A percentile compares a stretch with the other conserved stretches of the same genome.
Evolutionary conservation across 2,329 filamentous ascomycete genomes (phyloP).

Genomic region (Trichoderma cornu-damae): DNA sequence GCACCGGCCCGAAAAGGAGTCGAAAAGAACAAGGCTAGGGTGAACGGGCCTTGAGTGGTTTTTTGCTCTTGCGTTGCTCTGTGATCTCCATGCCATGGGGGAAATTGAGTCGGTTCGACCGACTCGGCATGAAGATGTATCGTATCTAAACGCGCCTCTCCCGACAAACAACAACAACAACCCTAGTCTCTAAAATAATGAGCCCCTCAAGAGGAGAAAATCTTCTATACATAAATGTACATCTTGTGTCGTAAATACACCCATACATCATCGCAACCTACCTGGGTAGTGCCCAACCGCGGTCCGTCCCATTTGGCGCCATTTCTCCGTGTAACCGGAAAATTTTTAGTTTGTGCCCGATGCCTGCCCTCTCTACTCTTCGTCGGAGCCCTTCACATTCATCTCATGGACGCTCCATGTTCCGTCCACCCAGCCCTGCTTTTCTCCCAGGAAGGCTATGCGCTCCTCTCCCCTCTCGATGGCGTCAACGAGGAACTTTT

Average conservation of each 20-base stretch:
- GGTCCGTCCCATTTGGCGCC: not conserved
- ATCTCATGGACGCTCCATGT: slow-evolving; percentile 74
- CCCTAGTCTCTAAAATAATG: not conserved
- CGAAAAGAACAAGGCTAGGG: not conserved
- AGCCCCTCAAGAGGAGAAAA: slow-evolving; percentile 21
- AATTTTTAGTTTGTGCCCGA: not conserved
- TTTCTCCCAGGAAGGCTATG: slow-evolving; percentile 74
- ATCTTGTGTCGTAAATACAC: slow-evolving; percentile 24
- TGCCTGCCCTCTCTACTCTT: slow-evolving; percentile 18
- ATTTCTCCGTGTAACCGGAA: not conserved
- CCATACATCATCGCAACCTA: slow-evolving; percentile 19
- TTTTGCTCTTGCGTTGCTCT: slow-evolving; percentile 55
- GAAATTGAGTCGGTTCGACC: slow-evolving; percentile 5
- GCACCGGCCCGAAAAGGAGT: slow-evolving; percentile 17
- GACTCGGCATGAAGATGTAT: slow-evolving; percentile 54
- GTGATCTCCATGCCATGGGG: slow-evolving; percentile 55
- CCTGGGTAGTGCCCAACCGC: too few species aligned
- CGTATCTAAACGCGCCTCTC: slow-evolving; percentile 54
- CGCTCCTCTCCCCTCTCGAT: slow-evolving; percentile 56
- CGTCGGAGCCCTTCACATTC: slow-evolving; percentile 50
- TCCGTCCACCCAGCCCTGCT: slow-evolving; percentile 70
- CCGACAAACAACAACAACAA: not conserved
- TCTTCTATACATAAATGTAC: slow-evolving; percentile 28
- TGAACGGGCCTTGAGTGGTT: slow-evolving; percentile 11
- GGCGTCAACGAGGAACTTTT: slow-evolving; percentile 71